A percentile compares a stretch with the other conserved stretches of the same genome.
phyloP scores from a whole-genome alignment of 495 filamentous ascomycete species.

The Lasiosphaeria miniovina region DNA sequence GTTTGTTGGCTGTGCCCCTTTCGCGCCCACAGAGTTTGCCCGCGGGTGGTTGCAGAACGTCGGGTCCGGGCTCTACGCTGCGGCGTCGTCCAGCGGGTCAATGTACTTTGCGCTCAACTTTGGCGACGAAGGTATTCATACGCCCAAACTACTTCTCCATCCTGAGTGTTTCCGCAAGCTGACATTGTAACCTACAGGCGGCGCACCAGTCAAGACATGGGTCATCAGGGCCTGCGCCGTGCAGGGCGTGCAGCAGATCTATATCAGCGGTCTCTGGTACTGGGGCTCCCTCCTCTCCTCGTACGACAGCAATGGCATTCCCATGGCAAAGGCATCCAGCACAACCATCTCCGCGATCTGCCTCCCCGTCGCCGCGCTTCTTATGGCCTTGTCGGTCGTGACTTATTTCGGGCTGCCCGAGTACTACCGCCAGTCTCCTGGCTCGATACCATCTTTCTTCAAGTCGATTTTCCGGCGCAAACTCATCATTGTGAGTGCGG shows the following conservation, averaged over 20 bases:
- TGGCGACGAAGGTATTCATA: constrained; percentile 46
- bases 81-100: constrained; percentile 56
- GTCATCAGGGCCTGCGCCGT: constrained; percentile 58
- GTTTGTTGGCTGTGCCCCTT: constrained; percentile 58
- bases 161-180: not conserved
- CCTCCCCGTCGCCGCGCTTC: constrained; percentile 45
- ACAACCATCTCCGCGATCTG: constrained; percentile 41
- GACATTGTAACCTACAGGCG: constrained; percentile 22
- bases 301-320: constrained; percentile 25
- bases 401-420: constrained; percentile 56
- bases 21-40: constrained; percentile 29
- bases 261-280: constrained; percentile 58
- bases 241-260: constrained; percentile 61
- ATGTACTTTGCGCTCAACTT: constrained; percentile 66
- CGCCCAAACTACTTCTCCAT: not conserved
- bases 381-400: constrained; percentile 48
- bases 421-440: constrained; percentile 64
- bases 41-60: constrained; percentile 44
- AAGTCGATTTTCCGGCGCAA: constrained; percentile 54
- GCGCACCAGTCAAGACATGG: constrained; percentile 57
- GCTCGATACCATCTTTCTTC: constrained; percentile 60
- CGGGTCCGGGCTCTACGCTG: constrained; percentile 55
- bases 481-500: constrained; percentile 39
- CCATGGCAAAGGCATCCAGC: constrained; percentile 15
- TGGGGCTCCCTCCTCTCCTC: constrained; percentile 50